Conservation (phyloP, 2,329 filamentous ascomycete genomes). For the Fusarium brachygibbosum region DNA sequence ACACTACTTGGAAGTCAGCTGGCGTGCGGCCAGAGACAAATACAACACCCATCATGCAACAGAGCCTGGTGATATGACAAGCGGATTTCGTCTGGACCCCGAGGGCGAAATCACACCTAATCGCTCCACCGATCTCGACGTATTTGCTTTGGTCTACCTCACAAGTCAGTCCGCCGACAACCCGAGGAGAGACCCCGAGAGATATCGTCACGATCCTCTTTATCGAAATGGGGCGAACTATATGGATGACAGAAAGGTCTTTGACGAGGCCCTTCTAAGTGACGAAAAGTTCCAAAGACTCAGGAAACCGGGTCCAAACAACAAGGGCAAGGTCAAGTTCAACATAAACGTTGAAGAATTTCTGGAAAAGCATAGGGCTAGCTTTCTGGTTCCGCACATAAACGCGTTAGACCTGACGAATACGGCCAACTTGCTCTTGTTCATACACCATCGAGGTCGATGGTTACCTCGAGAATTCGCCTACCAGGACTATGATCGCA, state of each 20-base stretch:
- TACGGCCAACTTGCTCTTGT: constrained; percentile 35
- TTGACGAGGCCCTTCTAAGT: background rate
- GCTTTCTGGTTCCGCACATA: constrained; percentile 44
- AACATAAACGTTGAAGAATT: constrained; percentile 29
- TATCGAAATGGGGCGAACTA: constrained; percentile 44
- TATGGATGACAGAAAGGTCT: background rate
- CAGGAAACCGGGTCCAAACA: constrained; percentile 1
- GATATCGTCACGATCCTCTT: constrained; percentile 17
- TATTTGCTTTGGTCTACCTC: constrained; percentile 41
- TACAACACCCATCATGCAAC: constrained; percentile 26
- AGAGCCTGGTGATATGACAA: constrained; percentile 2
- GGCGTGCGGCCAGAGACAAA: constrained; percentile 17
- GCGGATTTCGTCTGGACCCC: constrained; percentile 31
- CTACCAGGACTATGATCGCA: constrained; percentile 34
- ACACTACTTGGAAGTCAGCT: constrained; percentile 14
- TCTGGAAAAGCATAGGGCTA: constrained; percentile 28
- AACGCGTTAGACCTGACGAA: constrained; percentile 37
- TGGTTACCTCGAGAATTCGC: constrained; percentile 19
- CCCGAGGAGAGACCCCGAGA: background rate
- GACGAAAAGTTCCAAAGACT: background rate
- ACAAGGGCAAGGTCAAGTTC: background rate
- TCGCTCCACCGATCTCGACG: constrained; percentile 37
- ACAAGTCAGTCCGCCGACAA: background rate
- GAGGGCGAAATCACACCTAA: constrained; percentile 21
- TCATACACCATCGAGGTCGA: constrained; percentile 43